These are phyloP conservation scores for Amphibolis antarctica DNA, from an alignment of 106 monocot genomes.

Conservation along the genomic window DNA sequence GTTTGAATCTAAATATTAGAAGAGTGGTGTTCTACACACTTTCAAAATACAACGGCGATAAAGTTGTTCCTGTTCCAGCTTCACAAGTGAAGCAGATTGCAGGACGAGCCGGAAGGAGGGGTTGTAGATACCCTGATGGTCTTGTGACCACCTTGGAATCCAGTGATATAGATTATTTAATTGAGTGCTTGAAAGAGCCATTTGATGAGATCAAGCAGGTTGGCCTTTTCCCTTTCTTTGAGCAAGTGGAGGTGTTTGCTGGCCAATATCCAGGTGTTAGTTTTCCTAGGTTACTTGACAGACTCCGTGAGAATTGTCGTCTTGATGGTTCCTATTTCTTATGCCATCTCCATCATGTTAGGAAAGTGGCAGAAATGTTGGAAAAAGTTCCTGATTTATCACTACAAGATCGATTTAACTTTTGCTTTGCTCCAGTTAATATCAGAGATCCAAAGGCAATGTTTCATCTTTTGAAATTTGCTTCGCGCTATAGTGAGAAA, in stretches of 20 bases:
- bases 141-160: conserved; percentile 69
- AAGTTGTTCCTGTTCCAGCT: conserved; percentile 53
- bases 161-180: conserved; percentile 80
- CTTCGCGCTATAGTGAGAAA: conserved; percentile 56
- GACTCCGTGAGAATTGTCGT: conserved; percentile 60
- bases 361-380: conserved; percentile 88
- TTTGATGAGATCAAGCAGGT: conserved; percentile 75
- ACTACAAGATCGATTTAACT: conserved; percentile 77
- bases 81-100: conserved; percentile 98
- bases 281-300: conserved; percentile 56
- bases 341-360: conserved; percentile 59
- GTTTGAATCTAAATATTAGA: conserved; percentile 89
- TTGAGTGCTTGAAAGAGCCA: conserved; percentile 75
- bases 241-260: conserved; percentile 90
- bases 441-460: conserved; percentile 95
- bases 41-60: conserved; percentile 84
- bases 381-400: conserved; percentile 69
- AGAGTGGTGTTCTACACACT: conserved; percentile 80
- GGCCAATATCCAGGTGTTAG: conserved; percentile 40
- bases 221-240: conserved; percentile 86
- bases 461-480: conserved; percentile 81
- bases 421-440: conserved; percentile 92
- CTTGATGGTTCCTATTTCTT: conserved; percentile 73
- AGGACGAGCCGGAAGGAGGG: conserved; percentile 84
- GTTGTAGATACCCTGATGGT: conserved; percentile 86